Base-by-base conservation (phyloP, 352 stramenopile genomes). In the Globisporangium recalcitrans region DNA sequence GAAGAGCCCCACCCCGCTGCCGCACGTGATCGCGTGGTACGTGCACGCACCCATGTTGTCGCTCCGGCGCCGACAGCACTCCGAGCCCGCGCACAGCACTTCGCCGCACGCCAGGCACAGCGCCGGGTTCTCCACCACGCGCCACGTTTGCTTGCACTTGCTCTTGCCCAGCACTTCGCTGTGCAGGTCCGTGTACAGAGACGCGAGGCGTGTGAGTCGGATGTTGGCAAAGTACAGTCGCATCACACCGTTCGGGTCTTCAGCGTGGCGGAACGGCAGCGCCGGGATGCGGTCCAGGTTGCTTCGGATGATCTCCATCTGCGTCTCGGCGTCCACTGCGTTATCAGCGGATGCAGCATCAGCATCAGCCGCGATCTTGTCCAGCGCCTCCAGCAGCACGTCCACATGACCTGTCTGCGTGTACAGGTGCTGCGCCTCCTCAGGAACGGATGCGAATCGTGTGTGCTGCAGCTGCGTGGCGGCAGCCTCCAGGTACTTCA, bases 71-170 rank as follows among this genome's bases (percentile, higher is more conserved):
- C 83, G 76, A 52, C 85, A 94, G 60, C 85, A 94, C 71, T 94
- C 85, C 1, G 80, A 91, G 8, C 86, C 86, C 21, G 81, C 86
- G 64, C 86, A 95, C 10, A 95, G 65, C 40, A 92, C 77, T 31
- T 87, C 72, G 40, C 82, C 83, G 32, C 86, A 95, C 31, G 91
- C 70, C 0, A 95, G 60, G 34, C 86, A 95, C 47, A 95, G 85
- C 1, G 86, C 83, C 4, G 86, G 84, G 56, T 90, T 90, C 63
- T 95, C 86, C 16, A 90, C 74, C 22, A 80, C 72, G 42, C 83
- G 87, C 70, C 71, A 78, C 32, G 82, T 90, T 53, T 85, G 77
- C 42, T 82, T 84, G 62, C 83, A 95, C 40, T 85, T 85, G 66
- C 80, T 89, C 48, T 84, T 80, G 14, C 73, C 71, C 32, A 91